phyloP scores from a whole-genome alignment of 805 yeast species.

The Lipomyces spencermartinsiae region DNA sequence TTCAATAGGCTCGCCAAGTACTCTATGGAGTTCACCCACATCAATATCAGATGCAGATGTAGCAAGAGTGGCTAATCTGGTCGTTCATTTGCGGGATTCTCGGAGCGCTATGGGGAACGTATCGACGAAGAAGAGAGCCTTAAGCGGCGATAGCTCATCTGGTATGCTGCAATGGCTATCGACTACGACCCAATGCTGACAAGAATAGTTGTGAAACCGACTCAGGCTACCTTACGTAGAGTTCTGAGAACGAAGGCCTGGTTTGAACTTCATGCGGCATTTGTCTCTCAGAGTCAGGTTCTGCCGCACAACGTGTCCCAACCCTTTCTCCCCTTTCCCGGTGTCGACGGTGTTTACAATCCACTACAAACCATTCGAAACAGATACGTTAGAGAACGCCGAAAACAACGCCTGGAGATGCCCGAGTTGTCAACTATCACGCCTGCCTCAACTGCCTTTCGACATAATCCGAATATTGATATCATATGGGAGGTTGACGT shows the following conservation, averaged over 20 bases:
- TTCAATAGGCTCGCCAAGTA: neutral
- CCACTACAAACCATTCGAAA: constrained; percentile 38
- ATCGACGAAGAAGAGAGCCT: neutral
- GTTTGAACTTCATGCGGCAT: constrained; percentile 33
- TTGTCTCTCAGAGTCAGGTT: constrained; percentile 23
- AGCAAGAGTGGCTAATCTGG: constrained; percentile 30
- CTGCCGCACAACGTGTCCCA: constrained; percentile 7
- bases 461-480: constrained; percentile 13
- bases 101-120: neutral
- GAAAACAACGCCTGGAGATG: constrained; percentile 15
- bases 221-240: constrained; percentile 29
- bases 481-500: constrained; percentile 37
- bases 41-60: constrained; percentile 28
- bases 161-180: neutral
- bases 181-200: constrained; percentile 7
- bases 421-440: constrained; percentile 16
- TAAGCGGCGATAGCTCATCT: neutral
- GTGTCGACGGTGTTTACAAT: constrained; percentile 39
- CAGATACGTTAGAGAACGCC: constrained; percentile 24
- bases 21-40: neutral
- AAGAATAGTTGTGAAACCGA: constrained; percentile 10
- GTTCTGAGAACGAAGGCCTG: constrained; percentile 30
- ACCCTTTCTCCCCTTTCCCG: constrained; percentile 6
- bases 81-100: constrained; percentile 33
- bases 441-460: constrained; percentile 32